A percentile compares a stretch with the other conserved stretches of the same genome.
Conservation (phyloP, 1,284 basidiomycete species). For the Entoloma clypeatum region DNA sequence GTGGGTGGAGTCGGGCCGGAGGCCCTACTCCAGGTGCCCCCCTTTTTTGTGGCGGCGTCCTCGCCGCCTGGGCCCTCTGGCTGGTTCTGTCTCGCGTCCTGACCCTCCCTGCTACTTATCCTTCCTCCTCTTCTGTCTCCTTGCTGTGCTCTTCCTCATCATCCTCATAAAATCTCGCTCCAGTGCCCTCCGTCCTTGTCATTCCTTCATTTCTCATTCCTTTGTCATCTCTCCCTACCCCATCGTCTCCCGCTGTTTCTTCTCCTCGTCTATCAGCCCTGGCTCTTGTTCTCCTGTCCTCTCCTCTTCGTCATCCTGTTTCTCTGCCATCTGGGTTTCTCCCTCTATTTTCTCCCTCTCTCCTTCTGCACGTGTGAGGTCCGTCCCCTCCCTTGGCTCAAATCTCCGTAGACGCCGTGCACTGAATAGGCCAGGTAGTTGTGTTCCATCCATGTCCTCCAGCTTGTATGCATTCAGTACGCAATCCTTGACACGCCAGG, state of each 20-base stretch:
- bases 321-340: conserved; percentile 9
- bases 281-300: conserved; percentile 2
- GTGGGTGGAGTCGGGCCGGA: no score
- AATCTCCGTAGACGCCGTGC: conserved; percentile 20
- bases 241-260: not conserved
- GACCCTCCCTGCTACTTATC: no score
- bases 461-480: conserved; percentile 24
- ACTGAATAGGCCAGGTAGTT: conserved; percentile 16
- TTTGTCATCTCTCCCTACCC: not conserved
- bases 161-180: no score
- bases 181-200: no score
- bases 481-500: conserved; percentile 10
- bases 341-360: no score
- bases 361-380: no score
- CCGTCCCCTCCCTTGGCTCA: conserved; percentile 14
- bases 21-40: no score
- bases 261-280: not conserved
- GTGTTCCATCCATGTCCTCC: conserved; percentile 13
- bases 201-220: not conserved
- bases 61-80: conserved; percentile 7
- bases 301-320: not conserved
- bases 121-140: no score
- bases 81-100: no score
- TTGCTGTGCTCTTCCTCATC: no score
- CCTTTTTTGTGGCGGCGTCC: conserved; percentile 7